Conservation (phyloP, 1,284 basidiomycete species). For the Ceratobasidium sp. region DNA sequence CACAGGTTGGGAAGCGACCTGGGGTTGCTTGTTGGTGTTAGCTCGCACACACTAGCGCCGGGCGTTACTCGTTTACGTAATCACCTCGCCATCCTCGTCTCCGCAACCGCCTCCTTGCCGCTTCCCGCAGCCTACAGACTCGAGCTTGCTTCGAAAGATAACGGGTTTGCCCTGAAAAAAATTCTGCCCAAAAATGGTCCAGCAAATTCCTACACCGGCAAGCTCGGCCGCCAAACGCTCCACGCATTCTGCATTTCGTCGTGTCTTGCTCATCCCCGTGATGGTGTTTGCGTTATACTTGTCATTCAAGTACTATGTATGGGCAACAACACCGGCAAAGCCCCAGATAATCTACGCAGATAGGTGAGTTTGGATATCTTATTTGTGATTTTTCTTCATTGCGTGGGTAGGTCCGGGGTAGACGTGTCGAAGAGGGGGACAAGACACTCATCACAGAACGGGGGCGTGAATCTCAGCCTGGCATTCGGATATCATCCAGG, state of each 20-base stretch:
- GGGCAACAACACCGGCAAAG: constrained; percentile 53
- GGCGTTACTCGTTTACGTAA: constrained; percentile 12
- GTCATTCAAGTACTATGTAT: constrained; percentile 56
- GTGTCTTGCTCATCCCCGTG: constrained; percentile 62
- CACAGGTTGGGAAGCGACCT: no score
- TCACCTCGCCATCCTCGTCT: not conserved
- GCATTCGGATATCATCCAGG: not conserved
- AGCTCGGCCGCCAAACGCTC: constrained; percentile 48
- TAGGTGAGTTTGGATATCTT: constrained; percentile 58
- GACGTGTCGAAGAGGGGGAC: not conserved
- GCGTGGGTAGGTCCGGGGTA: not conserved
- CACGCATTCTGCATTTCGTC: constrained; percentile 63
- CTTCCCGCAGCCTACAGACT: not conserved
- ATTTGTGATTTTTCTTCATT: constrained; percentile 2
- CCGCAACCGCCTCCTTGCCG: not conserved
- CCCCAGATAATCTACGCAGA: constrained; percentile 64
- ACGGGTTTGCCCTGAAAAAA: not conserved
- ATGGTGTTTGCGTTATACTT: constrained; percentile 62
- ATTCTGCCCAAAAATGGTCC: constrained; percentile 2
- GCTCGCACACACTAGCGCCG: no score
- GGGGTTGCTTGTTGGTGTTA: no score
- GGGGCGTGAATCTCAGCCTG: not conserved
- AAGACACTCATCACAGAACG: not conserved
- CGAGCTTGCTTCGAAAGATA: not conserved
- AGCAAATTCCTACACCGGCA: constrained; percentile 36